phyloP scores from a whole-genome alignment of 2,329 filamentous ascomycete species.

The Cordyceps tenuipes region DNA sequence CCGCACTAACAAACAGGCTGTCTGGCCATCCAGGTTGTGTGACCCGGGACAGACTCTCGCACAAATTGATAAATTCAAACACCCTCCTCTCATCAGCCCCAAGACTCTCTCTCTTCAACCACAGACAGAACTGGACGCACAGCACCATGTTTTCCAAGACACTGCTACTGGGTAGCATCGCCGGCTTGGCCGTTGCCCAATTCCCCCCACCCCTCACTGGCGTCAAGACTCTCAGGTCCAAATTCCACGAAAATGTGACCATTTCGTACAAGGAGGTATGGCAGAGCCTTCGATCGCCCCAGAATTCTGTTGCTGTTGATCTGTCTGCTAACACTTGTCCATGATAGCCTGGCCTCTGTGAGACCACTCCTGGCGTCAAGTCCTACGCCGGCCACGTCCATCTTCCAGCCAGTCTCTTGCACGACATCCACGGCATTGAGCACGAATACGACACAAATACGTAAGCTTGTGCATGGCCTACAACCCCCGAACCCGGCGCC shows the following conservation, averaged over 20 bases:
- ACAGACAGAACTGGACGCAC: not conserved
- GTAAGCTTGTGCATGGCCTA: conserved; percentile 20
- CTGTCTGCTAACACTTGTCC: conserved; percentile 27
- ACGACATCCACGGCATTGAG: conserved; percentile 36
- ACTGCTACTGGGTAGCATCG: conserved; percentile 16
- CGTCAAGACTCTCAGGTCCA: conserved; percentile 44
- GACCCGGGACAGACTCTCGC: no score
- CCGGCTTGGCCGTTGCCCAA: conserved; percentile 19
- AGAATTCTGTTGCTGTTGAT: not conserved
- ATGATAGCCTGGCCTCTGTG: conserved; percentile 46
- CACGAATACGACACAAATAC: conserved; percentile 38
- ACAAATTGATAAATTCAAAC: not conserved
- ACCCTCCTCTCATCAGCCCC: not conserved
- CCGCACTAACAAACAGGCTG: not conserved
- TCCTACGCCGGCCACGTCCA: conserved; percentile 58
- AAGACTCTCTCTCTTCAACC: not conserved
- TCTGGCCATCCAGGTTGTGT: not conserved
- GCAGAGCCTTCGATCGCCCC: conserved; percentile 18
- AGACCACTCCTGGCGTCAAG: conserved; percentile 50
- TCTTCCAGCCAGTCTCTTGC: conserved; percentile 34
- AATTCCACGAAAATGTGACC: conserved; percentile 51
- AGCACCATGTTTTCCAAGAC: conserved; percentile 1
- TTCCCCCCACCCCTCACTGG: conserved; percentile 24
- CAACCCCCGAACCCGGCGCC: not conserved
- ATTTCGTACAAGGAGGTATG: conserved; percentile 51